Conservation (phyloP, 2,329 filamentous ascomycete genomes). For the Fusarium annulatum region DNA sequence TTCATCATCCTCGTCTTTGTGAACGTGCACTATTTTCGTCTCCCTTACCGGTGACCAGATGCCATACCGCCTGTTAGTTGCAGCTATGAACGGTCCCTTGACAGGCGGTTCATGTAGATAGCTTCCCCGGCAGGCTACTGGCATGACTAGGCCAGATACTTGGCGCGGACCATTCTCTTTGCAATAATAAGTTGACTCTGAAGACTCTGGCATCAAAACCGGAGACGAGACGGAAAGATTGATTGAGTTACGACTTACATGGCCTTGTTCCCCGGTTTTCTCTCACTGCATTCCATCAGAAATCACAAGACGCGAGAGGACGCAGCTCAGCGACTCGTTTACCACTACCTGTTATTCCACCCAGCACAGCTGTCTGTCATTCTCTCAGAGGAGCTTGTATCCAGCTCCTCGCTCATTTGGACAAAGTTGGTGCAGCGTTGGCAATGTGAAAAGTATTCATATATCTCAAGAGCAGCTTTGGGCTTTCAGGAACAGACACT, state of each 20-base stretch:
- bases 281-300: background rate
- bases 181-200: background rate
- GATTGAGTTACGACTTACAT: background rate
- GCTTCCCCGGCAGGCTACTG: background rate
- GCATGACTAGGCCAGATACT: background rate
- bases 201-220: background rate
- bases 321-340: background rate
- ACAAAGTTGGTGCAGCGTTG: background rate
- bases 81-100: too few species aligned
- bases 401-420: background rate
- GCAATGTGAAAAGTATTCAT: background rate
- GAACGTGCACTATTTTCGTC: background rate
- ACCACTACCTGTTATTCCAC: background rate
- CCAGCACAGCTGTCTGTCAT: background rate
- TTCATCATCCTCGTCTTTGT: background rate
- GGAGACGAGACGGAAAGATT: background rate
- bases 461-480: background rate
- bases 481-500: background rate
- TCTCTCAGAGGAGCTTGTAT: background rate
- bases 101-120: too few species aligned
- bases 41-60: too few species aligned
- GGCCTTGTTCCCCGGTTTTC: conserved; percentile 9
- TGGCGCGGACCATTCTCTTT: background rate
- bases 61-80: too few species aligned
- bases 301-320: background rate